Base-by-base conservation (phyloP, 352 stramenopile genomes). In the Phytophthora pini region DNA sequence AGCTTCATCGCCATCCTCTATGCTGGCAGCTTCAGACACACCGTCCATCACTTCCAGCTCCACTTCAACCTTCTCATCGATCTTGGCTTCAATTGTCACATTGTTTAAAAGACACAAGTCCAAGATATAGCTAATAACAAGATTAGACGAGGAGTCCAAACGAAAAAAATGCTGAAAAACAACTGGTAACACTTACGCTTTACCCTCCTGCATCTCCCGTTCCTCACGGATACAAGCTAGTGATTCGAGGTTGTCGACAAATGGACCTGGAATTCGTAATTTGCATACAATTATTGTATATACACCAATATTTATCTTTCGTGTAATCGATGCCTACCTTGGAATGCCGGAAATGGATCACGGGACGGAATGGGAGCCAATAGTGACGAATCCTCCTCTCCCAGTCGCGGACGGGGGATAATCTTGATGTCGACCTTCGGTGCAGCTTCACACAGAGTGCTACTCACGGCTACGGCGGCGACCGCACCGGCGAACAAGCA, bases 361-460 rank as follows among this genome's bases (percentile, higher is more conserved):
- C 84, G 82, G 47, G 75, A 79, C 20, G 81, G 84, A 24, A 90
- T 56, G 0, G 79, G 82, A 5, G 66, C 61, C 41, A 68, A 26
- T 11, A 58, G 40, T 5, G 60, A 62, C 15, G 53, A 26, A 12
- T 39, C 38, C 38, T 67, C 45, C 27, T 50, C 17, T 53, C 66
- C 61, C 1, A 56, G 43, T 0, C 54, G 56, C 13, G 77, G 69
- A 1, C 82, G 80, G 46, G 72, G 45, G 15, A 90, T 74, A 26
- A 93, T 61, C 6, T 72, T 74, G 49, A 93, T 93, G n/a, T 77
- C 65, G n/a, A 90, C 73, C 49, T 77, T 89, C 20, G 76, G 80
- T 2, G 72, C 72, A 15, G 70, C 84, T 0, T 50, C 44, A 41
- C 79, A 85, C 22, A 76, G 24, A n/a, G 60, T 36, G 46, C 59